These are phyloP conservation scores for Eutrema salsugineum DNA, from an alignment of 441 rosid genomes.

Conservation along the genomic window DNA sequence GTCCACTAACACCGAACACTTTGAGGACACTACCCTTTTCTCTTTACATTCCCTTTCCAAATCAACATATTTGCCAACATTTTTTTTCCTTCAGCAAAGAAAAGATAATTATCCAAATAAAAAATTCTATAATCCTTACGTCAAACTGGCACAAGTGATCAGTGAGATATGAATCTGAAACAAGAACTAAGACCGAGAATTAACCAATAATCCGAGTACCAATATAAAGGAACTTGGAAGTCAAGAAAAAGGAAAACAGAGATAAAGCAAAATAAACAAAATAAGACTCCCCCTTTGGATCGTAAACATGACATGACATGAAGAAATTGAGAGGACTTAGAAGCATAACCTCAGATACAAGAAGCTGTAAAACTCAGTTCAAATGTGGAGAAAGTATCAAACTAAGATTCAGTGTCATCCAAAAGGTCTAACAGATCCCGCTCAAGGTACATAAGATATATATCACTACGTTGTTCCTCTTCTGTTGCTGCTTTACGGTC, in stretches of 20 bases:
- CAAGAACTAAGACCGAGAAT: not conserved
- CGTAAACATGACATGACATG: no score
- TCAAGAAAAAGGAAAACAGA: no score
- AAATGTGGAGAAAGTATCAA: no score
- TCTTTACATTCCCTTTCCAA: not conserved
- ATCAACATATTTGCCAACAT: not conserved
- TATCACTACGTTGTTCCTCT: not conserved
- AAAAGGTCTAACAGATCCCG: not conserved
- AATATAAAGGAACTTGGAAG: not conserved
- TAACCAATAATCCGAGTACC: no score
- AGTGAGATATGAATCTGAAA: not conserved
- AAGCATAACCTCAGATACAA: no score
- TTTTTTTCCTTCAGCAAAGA: not conserved
- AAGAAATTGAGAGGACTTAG: no score
- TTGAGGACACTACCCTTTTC: not conserved
- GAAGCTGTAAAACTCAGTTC: no score
- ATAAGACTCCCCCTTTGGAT: no score
- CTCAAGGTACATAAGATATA: not conserved
- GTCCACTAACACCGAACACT: slow-evolving; percentile 33
- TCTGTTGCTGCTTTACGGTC: not conserved
- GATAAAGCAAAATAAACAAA: no score
- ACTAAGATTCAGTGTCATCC: no score
- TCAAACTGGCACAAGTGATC: not conserved
- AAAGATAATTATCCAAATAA: not conserved
- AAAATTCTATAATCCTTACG: not conserved